Conservation (phyloP, 2,329 filamentous ascomycete genomes). For the Elsinoe ampelina region DNA sequence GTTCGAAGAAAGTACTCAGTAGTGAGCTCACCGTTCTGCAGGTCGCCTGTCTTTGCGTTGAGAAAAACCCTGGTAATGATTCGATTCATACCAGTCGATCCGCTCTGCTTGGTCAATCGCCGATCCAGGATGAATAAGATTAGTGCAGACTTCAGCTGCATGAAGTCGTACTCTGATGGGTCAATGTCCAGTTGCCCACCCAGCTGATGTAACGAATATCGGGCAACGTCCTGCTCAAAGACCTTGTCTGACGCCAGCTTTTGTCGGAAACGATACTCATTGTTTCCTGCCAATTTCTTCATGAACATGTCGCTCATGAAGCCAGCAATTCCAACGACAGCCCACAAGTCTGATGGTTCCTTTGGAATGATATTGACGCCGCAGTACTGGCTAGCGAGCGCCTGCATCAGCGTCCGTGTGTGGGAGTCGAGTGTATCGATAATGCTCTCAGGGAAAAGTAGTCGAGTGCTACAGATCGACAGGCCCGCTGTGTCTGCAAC, state of each 20-base stretch:
- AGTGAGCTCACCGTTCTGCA: conserved; percentile 60
- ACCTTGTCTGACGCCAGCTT: conserved; percentile 76
- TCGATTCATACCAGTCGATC: conserved; percentile 71
- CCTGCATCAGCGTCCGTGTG: conserved; percentile 70
- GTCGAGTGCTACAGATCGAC: conserved; percentile 74
- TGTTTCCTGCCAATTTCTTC: conserved; percentile 82
- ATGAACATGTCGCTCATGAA: conserved; percentile 95
- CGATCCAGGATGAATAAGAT: conserved; percentile 92
- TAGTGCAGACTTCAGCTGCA: conserved; percentile 79
- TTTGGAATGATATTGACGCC: conserved; percentile 87
- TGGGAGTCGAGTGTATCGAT: conserved; percentile 77
- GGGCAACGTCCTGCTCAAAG: conserved; percentile 68
- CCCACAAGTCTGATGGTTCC: conserved; percentile 73
- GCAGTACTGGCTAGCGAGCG: conserved; percentile 85
- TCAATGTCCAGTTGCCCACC: conserved; percentile 71
- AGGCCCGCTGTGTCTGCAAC: conserved; percentile 71
- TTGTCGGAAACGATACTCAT: conserved; percentile 84
- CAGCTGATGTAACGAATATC: conserved; percentile 73
- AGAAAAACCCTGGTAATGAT: conserved; percentile 81
- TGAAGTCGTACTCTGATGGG: conserved; percentile 78
- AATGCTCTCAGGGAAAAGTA: conserved; percentile 76
- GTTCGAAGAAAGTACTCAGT: conserved; percentile 68
- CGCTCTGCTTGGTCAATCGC: conserved; percentile 77
- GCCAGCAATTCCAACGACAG: conserved; percentile 79
- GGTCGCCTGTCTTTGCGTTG: conserved; percentile 72